Conservation (phyloP, 2,329 filamentous ascomycete genomes). For the Penicillium crustosum region DNA sequence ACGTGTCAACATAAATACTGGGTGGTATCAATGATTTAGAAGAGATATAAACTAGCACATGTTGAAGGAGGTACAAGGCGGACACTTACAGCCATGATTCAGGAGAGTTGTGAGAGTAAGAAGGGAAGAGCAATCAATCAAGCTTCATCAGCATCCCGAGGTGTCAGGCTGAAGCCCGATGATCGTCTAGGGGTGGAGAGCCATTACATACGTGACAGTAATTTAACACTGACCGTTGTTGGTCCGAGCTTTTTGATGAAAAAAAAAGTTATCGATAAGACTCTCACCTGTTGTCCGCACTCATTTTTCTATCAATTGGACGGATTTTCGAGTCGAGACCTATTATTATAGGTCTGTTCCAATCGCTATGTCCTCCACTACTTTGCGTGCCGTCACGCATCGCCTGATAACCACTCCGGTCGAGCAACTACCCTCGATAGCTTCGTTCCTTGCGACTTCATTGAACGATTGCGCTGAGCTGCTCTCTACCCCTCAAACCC, state of each 20-base stretch:
- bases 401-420: slow-evolving; percentile 67
- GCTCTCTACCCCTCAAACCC: slow-evolving; percentile 61
- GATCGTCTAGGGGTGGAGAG: slow-evolving; percentile 28
- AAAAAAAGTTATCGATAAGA: slow-evolving; percentile 25
- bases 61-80: slow-evolving; percentile 3
- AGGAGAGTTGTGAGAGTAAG: slow-evolving; percentile 17
- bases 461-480: slow-evolving; percentile 57
- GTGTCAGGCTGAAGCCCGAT: slow-evolving; percentile 16
- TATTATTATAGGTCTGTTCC: background rate
- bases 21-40: slow-evolving; percentile 12
- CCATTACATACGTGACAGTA: slow-evolving; percentile 27
- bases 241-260: slow-evolving; percentile 29
- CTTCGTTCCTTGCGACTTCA: slow-evolving; percentile 64
- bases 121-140: slow-evolving; percentile 15
- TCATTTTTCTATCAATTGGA: background rate
- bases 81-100: slow-evolving; percentile 26
- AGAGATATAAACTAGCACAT: slow-evolving; percentile 8
- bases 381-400: slow-evolving; percentile 46
- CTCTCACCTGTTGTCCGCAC: background rate
- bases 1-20: slow-evolving; percentile 23
- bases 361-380: slow-evolving; percentile 31
- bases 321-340: slow-evolving; percentile 3
- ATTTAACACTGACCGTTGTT: slow-evolving; percentile 32
- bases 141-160: slow-evolving; percentile 7
- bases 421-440: slow-evolving; percentile 70